Evolutionary conservation across 2,329 filamentous ascomycete genomes (phyloP), one percentile per base, ranked within the genome.

Genomic region (Botryosphaeria dothidea): DNA sequence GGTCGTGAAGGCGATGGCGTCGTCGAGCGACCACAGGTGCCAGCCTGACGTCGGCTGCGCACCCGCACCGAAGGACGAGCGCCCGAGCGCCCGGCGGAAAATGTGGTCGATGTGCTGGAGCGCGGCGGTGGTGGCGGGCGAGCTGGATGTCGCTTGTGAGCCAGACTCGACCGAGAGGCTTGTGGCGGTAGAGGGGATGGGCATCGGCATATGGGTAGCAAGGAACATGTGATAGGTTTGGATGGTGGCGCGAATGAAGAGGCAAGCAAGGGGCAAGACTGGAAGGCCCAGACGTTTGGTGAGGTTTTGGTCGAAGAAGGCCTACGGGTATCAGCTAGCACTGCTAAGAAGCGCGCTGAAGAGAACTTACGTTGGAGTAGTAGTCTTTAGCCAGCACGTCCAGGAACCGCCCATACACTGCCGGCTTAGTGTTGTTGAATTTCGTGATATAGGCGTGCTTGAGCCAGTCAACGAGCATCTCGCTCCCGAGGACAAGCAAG

Each of bases 171-270:
- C 81, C 3, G 86, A 82, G 15, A 92, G 79, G 5, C 90, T 85
- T 19, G 90, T 89, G 54, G 90, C 85, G 29, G 87, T 82, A 3
- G 88, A 88, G 27, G 88, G 82, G 0, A 92, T 83, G 0, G 92
- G 91, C 8, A 90, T 86, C 0, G 92, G 90, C 36, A 97, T 84
- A 71, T 96, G 90, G 0, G 92, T 93, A 3, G 93, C 92, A 15
- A 98, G 85, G 73, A 98, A 96, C 94, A 98, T 98, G 79, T 97
- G 91, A 78, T 98, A 99, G 6, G 94, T 97, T 76, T 99, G 95
- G 48, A 98, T 86, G 0, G 92, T 93, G 52, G 96, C 92, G 48
- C 96, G 89, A 76, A 99, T 95, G 78, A 99, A 97, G 54, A 99
- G 88, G 71, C 93, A 98, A 1, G 93, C 94, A 0, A 99, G 84